phyloP scores from a whole-genome alignment of 805 yeast species.

The Torulaspora delbrueckii region DNA sequence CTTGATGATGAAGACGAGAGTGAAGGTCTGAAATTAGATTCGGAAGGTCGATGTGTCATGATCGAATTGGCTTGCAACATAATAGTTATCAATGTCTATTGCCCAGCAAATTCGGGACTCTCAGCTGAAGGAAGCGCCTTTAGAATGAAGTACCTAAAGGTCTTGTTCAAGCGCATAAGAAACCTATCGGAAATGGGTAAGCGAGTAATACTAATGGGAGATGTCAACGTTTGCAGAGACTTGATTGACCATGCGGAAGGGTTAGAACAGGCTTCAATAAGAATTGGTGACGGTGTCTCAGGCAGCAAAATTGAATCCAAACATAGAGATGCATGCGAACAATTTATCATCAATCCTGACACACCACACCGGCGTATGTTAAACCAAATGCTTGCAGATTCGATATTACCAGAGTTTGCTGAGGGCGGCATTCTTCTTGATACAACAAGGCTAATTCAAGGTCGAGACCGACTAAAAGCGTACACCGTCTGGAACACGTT shows the following conservation, averaged over 20 bases:
- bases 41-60: conserved; percentile 79
- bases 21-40: conserved; percentile 48
- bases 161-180: conserved; percentile 57
- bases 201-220: conserved; percentile 79
- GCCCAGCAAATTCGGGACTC: conserved; percentile 84
- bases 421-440: conserved; percentile 50
- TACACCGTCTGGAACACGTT: conserved; percentile 92
- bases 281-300: conserved; percentile 38
- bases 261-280: conserved; percentile 30
- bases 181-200: conserved; percentile 55
- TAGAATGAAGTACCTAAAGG: conserved; percentile 52
- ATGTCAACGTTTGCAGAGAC: conserved; percentile 76
- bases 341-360: conserved; percentile 35
- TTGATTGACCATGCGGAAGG: conserved; percentile 77
- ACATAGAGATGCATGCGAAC: conserved; percentile 34
- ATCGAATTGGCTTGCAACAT: conserved; percentile 62
- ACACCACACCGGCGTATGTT: conserved; percentile 42
- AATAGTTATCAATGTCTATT: conserved; percentile 65
- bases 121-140: conserved; percentile 62
- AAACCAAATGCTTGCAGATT: conserved; percentile 42
- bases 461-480: conserved; percentile 51
- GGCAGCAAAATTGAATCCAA: conserved; percentile 33
- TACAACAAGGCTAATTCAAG: conserved; percentile 52
- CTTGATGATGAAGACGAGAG: conserved; percentile 35
- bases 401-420: conserved; percentile 30